Evolutionary conservation across 495 filamentous ascomycete genomes (phyloP), one percentile per base, ranked within the genome.

Genomic region (Penicillium soppii): DNA sequence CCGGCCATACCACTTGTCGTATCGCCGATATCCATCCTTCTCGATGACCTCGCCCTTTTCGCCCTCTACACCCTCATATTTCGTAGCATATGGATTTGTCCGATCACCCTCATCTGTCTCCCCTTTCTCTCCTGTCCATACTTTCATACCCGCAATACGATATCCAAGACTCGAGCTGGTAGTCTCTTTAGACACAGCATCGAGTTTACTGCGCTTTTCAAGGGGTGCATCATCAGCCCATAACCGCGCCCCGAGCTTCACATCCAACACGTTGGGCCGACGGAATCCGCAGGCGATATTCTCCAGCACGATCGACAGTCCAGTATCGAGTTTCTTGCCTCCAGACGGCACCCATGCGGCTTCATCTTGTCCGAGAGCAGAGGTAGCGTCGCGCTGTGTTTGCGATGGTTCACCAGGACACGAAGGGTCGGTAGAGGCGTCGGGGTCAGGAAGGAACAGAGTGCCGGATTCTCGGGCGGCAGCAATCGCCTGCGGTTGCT

Each of bases 101-200:
- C 58, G 62, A 30, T 53, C 47, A 10, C 71, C 62, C 30, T 63
- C 62, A 43, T 79, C 73, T 3, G 62, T 63, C 38, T 74, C 71
- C 38, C 80, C 71, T 25, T 72, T 65, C 21, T 74, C 67, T 3
- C 87, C 90, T 40, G 86, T 87, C 80, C 85, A 98, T 3, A 92
- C 88, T 61, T 87, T 88, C 95, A 98, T 98, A 2, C 94, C 94
- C 0, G 90, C 90, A 51, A 98, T 86, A 17, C 94, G 83, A 65
- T 92, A 94, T 15, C 91, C 91, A 27, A 96, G 76, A 22, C 80
- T 82, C 21, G 81, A 82, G 61, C 87, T 90, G 1, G 94, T 98
- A 15, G 91, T 96, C 54, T 84, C 81, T 44, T 81, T 77, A 13
- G 82, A 81, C 27, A 96, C 86, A 43, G 86, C 82, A 65, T 97